phyloP scores from a whole-genome alignment of 495 filamentous ascomycete species.

The Penicillium canariense region DNA sequence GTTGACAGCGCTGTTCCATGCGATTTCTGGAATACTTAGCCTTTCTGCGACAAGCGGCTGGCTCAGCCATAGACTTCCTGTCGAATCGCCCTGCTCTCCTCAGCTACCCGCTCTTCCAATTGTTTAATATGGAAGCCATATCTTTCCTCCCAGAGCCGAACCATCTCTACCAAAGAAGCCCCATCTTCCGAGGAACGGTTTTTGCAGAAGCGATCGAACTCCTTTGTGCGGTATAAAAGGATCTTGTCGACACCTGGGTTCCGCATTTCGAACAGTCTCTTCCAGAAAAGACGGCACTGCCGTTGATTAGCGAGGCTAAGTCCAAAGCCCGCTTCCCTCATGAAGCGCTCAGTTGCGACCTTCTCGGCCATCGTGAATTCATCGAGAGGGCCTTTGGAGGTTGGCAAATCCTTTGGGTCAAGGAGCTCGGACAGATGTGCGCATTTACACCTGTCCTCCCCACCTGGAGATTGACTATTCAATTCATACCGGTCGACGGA shows the following conservation, averaged over 20 bases:
- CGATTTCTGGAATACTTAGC: background rate
- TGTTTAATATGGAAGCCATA: background rate
- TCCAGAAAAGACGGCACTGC: background rate
- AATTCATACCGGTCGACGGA: too few species aligned
- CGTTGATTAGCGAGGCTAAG: background rate
- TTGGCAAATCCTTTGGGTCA: conserved; percentile 2
- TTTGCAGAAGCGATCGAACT: background rate
- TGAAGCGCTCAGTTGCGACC: conserved; percentile 8
- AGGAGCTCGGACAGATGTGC: too few species aligned
- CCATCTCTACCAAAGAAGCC: background rate
- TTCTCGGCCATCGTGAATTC: conserved; percentile 8
- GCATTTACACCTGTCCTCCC: too few species aligned
- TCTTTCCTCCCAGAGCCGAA: background rate
- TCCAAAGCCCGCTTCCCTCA: background rate
- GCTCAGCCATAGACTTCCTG: background rate
- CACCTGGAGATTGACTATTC: too few species aligned
- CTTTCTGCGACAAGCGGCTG: background rate
- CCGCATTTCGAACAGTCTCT: background rate
- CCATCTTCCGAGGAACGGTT: background rate
- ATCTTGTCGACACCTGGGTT: background rate
- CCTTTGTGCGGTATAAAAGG: background rate
- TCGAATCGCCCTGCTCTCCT: background rate
- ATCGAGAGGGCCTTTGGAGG: conserved; percentile 6
- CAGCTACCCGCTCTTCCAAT: background rate
- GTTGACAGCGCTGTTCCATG: background rate